A percentile compares a stretch with the other conserved stretches of the same genome.
Conservation (phyloP, 768 basidiomycete genomes). For the Suillus brevipes region DNA sequence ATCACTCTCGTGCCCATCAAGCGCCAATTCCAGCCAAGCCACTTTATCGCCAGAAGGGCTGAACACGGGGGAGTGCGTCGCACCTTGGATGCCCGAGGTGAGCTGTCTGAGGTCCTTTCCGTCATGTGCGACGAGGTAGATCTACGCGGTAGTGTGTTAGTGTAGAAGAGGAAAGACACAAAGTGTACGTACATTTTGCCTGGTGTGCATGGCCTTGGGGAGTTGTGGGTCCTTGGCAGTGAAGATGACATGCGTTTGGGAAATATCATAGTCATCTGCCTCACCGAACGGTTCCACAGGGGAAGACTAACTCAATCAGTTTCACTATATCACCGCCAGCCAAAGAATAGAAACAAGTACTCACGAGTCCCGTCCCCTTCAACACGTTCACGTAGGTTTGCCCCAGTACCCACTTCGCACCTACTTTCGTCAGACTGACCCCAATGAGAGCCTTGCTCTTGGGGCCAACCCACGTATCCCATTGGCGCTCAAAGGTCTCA, state of each 20-base stretch:
- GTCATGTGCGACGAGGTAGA: slow-evolving; percentile 66
- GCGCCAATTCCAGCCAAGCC: slow-evolving; percentile 85
- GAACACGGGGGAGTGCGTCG: slow-evolving; percentile 73
- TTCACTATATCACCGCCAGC: background rate
- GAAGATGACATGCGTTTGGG: slow-evolving; percentile 68
- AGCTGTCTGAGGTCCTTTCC: slow-evolving; percentile 61
- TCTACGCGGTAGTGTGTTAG: slow-evolving; percentile 37
- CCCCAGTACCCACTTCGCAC: slow-evolving; percentile 52
- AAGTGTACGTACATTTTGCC: slow-evolving; percentile 62
- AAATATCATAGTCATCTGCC: slow-evolving; percentile 77
- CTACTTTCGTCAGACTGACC: slow-evolving; percentile 52
- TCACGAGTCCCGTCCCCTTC: slow-evolving; percentile 67
- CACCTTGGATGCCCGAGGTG: slow-evolving; percentile 84
- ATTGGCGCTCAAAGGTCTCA: slow-evolving; percentile 67
- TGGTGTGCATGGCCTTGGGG: slow-evolving; percentile 82
- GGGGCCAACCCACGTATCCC: slow-evolving; percentile 75
- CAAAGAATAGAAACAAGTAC: background rate
- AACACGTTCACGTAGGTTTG: slow-evolving; percentile 58
- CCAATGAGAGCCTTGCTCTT: slow-evolving; percentile 76
- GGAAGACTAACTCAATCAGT: slow-evolving; percentile 43
- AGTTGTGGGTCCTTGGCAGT: slow-evolving; percentile 83
- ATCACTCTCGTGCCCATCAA: slow-evolving; percentile 91
- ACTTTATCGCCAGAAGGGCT: slow-evolving; percentile 65
- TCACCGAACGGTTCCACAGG: slow-evolving; percentile 91
- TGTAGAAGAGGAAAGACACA: background rate